Evolutionary conservation across 768 basidiomycete genomes (phyloP).

Genomic region (Leucosporidium creatinivorum): DNA sequence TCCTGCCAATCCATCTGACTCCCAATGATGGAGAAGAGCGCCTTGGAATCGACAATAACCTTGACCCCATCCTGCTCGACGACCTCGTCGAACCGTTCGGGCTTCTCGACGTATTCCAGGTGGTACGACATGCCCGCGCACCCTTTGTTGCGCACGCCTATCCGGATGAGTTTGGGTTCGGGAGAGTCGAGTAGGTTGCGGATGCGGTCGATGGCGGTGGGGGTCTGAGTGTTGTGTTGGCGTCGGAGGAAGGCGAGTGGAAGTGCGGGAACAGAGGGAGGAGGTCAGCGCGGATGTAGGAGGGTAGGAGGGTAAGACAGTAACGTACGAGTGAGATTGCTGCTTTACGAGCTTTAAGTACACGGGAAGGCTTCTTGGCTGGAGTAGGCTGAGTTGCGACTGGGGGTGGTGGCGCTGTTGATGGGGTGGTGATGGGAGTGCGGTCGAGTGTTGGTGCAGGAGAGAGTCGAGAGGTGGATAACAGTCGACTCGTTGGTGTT

Average conservation of each 20-base stretch:
- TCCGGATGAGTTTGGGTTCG: constrained; percentile 82
- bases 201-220: constrained; percentile 65
- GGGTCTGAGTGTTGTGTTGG: constrained; percentile 52
- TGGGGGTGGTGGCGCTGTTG: no score
- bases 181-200: constrained; percentile 59
- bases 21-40: constrained; percentile 94
- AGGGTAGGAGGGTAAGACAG: not conserved
- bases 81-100: constrained; percentile 88
- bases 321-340: not conserved
- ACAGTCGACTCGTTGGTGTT: no score
- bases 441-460: no score
- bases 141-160: constrained; percentile 94
- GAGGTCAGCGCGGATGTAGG: not conserved
- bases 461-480: no score
- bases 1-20: constrained; percentile 99
- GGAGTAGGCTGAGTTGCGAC: no score
- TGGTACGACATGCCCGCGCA: constrained; percentile 88
- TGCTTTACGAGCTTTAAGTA: not conserved
- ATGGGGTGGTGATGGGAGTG: no score
- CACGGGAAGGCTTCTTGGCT: not conserved
- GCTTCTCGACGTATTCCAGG: constrained; percentile 85
- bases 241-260: not conserved
- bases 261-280: no score
- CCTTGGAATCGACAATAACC: constrained; percentile 93
- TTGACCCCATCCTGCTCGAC: constrained; percentile 90